Evolutionary conservation across 768 basidiomycete genomes (phyloP), one percentile per base, ranked within the genome.

Genomic region (Leccinum disarticulatum): DNA sequence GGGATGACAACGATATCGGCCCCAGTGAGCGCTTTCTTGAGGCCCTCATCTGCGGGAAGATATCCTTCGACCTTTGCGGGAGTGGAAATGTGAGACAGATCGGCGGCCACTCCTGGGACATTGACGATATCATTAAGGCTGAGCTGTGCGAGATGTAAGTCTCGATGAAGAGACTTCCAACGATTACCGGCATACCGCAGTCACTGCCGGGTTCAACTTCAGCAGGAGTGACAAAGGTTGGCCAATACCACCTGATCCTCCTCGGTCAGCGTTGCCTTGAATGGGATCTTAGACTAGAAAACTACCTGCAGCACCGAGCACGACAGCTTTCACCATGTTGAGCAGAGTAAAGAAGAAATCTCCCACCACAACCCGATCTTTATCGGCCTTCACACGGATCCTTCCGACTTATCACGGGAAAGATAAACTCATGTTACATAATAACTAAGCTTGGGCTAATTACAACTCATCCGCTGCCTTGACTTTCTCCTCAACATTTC

Each of bases 31-130:
- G 85, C 82, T 76, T 90, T 90, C 77, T 88, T 85, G 62, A 96
- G 81, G 35, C 93, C 93, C 61, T 90, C 89, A 68, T 95, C 81
- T 38, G 87, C 80, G 60, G 88, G 82, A 17, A 93, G 82, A 73
- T 81, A 90, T n/a, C 94, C 95, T 60, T 83, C 80, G 30, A 94
- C 88, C 74, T 90, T 89, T 47, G 93, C 87, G 11, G 89, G 86
- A 38, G 95, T 95, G 55, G 91, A 82, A 76, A 98, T 95, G 75
- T 98, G 96, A 58, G 91, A 89, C 59, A 98, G 81, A 79, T 99
- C 96, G 59, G 87, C 92, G 36, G 95, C 94, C 63, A 99, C 96
- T 71, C 96, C 96, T 15, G 93, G 93, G n/a, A 95, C 90, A 76
- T 93, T 91, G 69, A 95, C 93, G 77, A 98, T 95, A 93, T 98